Conservation (phyloP, 148 eudicot species). For the Spergularia bocconei region DNA sequence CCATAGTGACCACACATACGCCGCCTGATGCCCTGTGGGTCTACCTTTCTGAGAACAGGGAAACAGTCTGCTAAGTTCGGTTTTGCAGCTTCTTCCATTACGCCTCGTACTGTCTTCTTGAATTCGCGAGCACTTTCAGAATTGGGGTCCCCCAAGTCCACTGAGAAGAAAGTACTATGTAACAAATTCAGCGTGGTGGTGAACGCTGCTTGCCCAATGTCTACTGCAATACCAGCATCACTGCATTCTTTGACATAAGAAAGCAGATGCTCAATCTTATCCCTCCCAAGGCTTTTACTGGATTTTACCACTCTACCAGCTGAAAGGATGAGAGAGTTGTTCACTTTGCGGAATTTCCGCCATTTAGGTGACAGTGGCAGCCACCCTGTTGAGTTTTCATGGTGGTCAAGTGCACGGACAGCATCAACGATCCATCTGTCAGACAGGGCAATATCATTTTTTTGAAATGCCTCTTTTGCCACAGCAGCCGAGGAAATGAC, state of each 20-base stretch:
- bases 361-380: neutral
- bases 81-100: slow-evolving; percentile 20
- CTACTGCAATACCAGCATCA: slow-evolving; percentile 8
- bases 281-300: slow-evolving; percentile 2
- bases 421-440: slow-evolving; percentile 3
- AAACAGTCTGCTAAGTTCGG: slow-evolving; percentile 21
- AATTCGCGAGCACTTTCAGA: slow-evolving; percentile 8
- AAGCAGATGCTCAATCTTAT: slow-evolving; percentile 19
- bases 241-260: slow-evolving; percentile 13
- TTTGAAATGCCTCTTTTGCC: slow-evolving; percentile 2
- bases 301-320: neutral
- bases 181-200: slow-evolving; percentile 20
- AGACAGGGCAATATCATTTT: neutral
- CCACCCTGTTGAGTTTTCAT: neutral
- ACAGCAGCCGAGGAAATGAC: neutral
- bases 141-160: slow-evolving; percentile 16
- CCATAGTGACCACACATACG: slow-evolving; percentile 16
- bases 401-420: slow-evolving; percentile 1
- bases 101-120: neutral
- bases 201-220: slow-evolving; percentile 21
- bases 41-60: slow-evolving; percentile 13
- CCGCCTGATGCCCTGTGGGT: slow-evolving; percentile 21
- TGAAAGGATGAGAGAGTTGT: slow-evolving; percentile 10
- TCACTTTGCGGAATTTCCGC: slow-evolving; percentile 11
- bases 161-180: slow-evolving; percentile 26